A percentile compares a stretch with the other conserved stretches of the same genome.
phyloP scores from a whole-genome alignment of 2,329 filamentous ascomycete species.

The Xylaria sp. region DNA sequence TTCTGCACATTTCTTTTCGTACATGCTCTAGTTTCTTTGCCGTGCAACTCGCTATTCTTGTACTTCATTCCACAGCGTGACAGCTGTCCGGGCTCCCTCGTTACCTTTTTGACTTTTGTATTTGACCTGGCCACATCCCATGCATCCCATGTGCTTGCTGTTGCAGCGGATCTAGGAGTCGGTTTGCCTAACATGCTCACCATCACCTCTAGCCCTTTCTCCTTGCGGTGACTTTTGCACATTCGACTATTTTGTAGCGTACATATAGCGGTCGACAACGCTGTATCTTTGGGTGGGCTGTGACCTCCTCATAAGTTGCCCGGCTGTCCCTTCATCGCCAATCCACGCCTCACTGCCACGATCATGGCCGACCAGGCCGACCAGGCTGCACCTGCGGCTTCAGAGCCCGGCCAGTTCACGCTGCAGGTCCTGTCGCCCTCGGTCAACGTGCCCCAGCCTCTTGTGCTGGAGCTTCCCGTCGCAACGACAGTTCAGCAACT shows the following conservation, averaged over 20 bases:
- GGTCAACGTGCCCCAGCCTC: constrained; percentile 61
- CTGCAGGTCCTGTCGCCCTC: constrained; percentile 71
- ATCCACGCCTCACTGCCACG: neutral
- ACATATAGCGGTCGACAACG: neutral
- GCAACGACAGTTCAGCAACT: constrained; percentile 66
- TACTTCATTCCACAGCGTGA: neutral
- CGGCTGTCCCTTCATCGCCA: too few species aligned
- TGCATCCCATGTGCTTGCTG: constrained; percentile 13
- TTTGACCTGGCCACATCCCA: neutral
- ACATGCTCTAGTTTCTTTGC: neutral
- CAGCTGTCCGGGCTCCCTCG: neutral
- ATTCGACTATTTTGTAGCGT: constrained; percentile 8
- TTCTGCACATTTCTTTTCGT: neutral
- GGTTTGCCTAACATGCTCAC: constrained; percentile 42
- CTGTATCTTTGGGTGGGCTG: neutral
- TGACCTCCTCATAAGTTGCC: neutral
- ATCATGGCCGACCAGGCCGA: constrained; percentile 26
- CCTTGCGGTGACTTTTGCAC: constrained; percentile 32
- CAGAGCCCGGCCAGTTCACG: constrained; percentile 56
- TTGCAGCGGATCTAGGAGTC: constrained; percentile 2
- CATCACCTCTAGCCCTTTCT: constrained; percentile 21
- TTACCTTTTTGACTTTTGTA: neutral
- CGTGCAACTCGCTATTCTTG: neutral
- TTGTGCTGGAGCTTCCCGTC: constrained; percentile 61
- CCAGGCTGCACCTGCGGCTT: constrained; percentile 47